Percentiles rank a stretch among this genome's conserved stretches.
phyloP scores from a whole-genome alignment of 495 filamentous ascomycete species.

The Neurospora sp. region DNA sequence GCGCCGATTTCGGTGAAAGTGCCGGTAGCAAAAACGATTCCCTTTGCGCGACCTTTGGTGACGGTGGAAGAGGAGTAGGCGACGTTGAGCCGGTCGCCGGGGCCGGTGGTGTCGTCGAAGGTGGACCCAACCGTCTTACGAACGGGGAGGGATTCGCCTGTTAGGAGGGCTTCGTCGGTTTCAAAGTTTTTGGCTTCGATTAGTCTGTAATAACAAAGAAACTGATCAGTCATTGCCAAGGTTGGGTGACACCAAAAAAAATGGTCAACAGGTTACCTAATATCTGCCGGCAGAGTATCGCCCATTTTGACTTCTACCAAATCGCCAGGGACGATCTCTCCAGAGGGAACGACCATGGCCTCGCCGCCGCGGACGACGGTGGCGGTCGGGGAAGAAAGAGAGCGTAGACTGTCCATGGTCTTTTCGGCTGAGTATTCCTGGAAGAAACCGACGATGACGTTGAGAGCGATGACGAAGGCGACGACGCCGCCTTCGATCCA shows the following conservation, averaged over 20 bases:
- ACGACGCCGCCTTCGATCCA: conserved; percentile 83
- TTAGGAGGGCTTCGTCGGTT: conserved; percentile 37
- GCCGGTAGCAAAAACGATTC: conserved; percentile 58
- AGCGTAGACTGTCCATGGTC: conserved; percentile 71
- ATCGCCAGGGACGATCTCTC: conserved; percentile 75
- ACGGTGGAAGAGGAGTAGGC: conserved; percentile 59
- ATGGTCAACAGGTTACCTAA: conserved; percentile 16
- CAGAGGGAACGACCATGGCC: conserved; percentile 64
- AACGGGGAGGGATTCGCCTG: conserved; percentile 56
- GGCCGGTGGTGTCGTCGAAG: conserved; percentile 35
- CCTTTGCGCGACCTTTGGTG: conserved; percentile 56
- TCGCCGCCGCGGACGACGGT: conserved; percentile 62
- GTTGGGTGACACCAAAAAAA: neutral
- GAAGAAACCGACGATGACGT: conserved; percentile 65
- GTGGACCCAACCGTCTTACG: conserved; percentile 24
- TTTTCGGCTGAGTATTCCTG: conserved; percentile 86
- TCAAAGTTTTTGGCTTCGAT: conserved; percentile 70
- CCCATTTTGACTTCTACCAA: conserved; percentile 65
- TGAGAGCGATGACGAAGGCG: conserved; percentile 68
- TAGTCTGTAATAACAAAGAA: conserved; percentile 25
- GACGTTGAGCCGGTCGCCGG: conserved; percentile 58
- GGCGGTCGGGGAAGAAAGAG: conserved; percentile 70
- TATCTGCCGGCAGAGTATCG: conserved; percentile 68
- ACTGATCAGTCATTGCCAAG: neutral
- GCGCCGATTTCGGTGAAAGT: conserved; percentile 75